A percentile compares a stretch with the other conserved stretches of the same genome.
Evolutionary conservation across 1,139 yeast species (phyloP).

Genomic region (Kodamaea sp.): DNA sequence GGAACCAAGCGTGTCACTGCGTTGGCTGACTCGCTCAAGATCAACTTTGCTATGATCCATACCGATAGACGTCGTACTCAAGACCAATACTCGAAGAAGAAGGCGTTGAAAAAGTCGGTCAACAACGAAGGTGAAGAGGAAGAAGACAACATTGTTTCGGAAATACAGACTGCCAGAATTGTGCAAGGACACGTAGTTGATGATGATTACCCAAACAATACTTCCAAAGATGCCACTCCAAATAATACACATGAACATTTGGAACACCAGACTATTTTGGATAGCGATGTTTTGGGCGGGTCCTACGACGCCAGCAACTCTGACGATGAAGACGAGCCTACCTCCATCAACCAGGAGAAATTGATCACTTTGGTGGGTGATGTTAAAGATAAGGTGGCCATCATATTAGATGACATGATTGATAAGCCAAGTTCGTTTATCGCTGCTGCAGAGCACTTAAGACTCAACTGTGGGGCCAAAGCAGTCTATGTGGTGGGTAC

Average conservation of each 20-base stretch:
- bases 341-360: slow-evolving; percentile 65
- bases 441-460: slow-evolving; percentile 96
- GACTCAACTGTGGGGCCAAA: slow-evolving; percentile 93
- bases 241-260: slow-evolving; percentile 5
- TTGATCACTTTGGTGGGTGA: slow-evolving; percentile 95
- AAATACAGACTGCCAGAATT: slow-evolving; percentile 92
- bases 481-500: slow-evolving; percentile 90
- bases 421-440: slow-evolving; percentile 92
- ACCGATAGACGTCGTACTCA: slow-evolving; percentile 93
- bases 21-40: slow-evolving; percentile 90
- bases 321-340: slow-evolving; percentile 85
- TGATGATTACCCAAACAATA: slow-evolving; percentile 58
- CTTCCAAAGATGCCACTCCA: slow-evolving; percentile 5
- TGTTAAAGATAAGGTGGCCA: slow-evolving; percentile 87
- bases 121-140: slow-evolving; percentile 59
- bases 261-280: slow-evolving; percentile 23
- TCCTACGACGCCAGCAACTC: slow-evolving; percentile 75
- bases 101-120: slow-evolving; percentile 36
- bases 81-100: slow-evolving; percentile 56
- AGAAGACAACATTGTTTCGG: slow-evolving; percentile 68
- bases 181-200: slow-evolving; percentile 97
- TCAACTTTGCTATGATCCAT: slow-evolving; percentile 98
- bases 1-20: slow-evolving; percentile 98
- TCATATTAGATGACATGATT: slow-evolving; percentile 94
- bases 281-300: slow-evolving; percentile 71